phyloP scores from a whole-genome alignment of 176 grass and related monocot species.

The Guadua angustifolia region DNA sequence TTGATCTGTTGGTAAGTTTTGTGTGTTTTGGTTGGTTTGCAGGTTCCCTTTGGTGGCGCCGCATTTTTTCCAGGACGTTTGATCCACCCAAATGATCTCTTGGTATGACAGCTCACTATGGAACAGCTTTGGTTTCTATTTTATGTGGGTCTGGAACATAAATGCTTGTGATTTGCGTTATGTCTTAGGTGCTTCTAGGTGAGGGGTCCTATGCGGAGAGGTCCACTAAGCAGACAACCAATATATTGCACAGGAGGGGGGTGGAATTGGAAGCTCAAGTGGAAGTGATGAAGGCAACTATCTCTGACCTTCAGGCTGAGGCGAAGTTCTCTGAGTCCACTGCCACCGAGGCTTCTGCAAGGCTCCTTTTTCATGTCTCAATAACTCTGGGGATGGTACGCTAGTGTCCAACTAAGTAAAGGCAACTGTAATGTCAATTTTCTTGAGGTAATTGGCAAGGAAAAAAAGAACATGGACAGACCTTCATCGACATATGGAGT shows the following conservation, averaged over 20 bases:
- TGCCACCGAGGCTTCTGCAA: slow-evolving; percentile 58
- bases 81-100: slow-evolving; percentile 84
- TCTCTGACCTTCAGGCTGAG: slow-evolving; percentile 78
- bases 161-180: slow-evolving; percentile 20
- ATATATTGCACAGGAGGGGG: slow-evolving; percentile 78
- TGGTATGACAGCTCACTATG: slow-evolving; percentile 51
- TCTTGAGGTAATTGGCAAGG: not conserved
- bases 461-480: not conserved
- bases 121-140: not conserved
- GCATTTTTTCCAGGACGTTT: slow-evolving; percentile 85
- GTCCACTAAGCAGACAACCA: slow-evolving; percentile 74
- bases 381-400: not conserved
- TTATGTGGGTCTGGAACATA: not conserved
- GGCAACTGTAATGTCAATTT: slow-evolving; percentile 16
- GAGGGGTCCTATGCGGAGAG: slow-evolving; percentile 84
- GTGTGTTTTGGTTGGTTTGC: slow-evolving; percentile 24
- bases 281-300: slow-evolving; percentile 68
- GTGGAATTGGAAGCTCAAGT: slow-evolving; percentile 73
- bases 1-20: not conserved
- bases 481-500: not conserved
- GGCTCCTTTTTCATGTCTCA: slow-evolving; percentile 30
- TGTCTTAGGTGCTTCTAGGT: slow-evolving; percentile 81
- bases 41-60: slow-evolving; percentile 88
- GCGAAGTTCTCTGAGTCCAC: slow-evolving; percentile 75
- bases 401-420: slow-evolving; percentile 6